Conservation (phyloP, 1,284 basidiomycete species). For the Cystobasidiaceae sp. region DNA sequence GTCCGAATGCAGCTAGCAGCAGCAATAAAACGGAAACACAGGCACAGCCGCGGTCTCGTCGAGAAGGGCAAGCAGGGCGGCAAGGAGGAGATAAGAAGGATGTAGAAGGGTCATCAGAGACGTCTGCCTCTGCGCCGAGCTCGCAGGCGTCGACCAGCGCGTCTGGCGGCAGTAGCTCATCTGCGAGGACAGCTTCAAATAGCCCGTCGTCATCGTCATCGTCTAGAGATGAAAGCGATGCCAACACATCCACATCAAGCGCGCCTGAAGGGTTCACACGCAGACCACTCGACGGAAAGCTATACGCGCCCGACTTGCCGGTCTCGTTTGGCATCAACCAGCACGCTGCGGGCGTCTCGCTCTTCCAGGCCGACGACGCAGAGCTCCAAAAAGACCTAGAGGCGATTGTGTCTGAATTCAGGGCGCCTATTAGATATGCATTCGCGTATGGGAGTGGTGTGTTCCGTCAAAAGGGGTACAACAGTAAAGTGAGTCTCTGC, state of each 20-base stretch:
- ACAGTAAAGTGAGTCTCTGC: too few relatives aligned
- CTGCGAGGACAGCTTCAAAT: too few relatives aligned
- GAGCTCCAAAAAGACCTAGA: constrained; percentile 71
- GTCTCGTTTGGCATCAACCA: constrained; percentile 74
- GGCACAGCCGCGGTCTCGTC: background rate
- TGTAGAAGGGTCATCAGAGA: too few relatives aligned
- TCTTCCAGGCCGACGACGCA: constrained; percentile 57
- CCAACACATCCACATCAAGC: too few relatives aligned
- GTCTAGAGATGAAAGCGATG: too few relatives aligned
- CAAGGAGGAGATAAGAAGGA: too few relatives aligned
- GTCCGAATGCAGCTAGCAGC: background rate
- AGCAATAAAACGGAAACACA: background rate
- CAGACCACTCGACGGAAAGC: constrained; percentile 1
- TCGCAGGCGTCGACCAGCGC: too few relatives aligned
- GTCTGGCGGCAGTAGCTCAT: too few relatives aligned
- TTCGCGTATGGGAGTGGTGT: constrained; percentile 94
- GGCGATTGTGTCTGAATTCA: constrained; percentile 66
- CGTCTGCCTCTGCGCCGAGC: too few relatives aligned
- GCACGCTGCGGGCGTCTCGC: constrained; percentile 50
- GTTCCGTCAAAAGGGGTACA: constrained; percentile 77
- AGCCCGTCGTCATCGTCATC: too few relatives aligned
- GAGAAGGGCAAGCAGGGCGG: too few relatives aligned
- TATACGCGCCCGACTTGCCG: constrained; percentile 52
- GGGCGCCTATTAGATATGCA: constrained; percentile 82
- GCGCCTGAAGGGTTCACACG: too few relatives aligned